Evolutionary conservation across 1,284 basidiomycete species (phyloP).

Genomic region (Taiwanofungus camphoratus): DNA sequence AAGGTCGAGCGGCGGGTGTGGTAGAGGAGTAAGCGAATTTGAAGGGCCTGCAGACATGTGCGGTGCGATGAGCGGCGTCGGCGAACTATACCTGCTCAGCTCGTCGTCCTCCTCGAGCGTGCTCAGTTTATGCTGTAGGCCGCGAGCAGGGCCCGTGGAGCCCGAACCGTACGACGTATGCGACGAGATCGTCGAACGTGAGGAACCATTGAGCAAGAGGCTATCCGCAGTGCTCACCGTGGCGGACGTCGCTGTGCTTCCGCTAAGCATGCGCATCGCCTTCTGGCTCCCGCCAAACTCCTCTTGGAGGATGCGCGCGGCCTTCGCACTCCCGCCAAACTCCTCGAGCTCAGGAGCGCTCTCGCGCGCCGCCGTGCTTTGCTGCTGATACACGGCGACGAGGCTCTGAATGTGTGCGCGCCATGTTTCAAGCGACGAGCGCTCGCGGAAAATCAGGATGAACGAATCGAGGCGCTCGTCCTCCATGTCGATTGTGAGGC

Average conservation of each 20-base stretch:
- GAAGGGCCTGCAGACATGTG: constrained; percentile 71
- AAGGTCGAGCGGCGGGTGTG: constrained; percentile 86
- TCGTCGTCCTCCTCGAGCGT: constrained; percentile 71
- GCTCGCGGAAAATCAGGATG: constrained; percentile 90
- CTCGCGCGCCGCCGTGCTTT: constrained; percentile 31
- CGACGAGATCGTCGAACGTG: constrained; percentile 62
- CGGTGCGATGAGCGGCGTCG: constrained; percentile 61
- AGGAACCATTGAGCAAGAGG: constrained; percentile 55
- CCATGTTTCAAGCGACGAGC: constrained; percentile 87
- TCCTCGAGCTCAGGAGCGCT: constrained; percentile 56
- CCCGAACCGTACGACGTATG: constrained; percentile 60
- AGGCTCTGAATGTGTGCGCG: constrained; percentile 71
- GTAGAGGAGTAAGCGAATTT: constrained; percentile 72
- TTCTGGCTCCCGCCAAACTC: constrained; percentile 74
- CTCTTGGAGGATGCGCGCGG: constrained; percentile 63
- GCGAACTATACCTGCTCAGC: constrained; percentile 46
- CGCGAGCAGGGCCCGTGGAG: constrained; percentile 11
- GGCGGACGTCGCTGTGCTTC: constrained; percentile 57
- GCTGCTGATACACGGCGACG: constrained; percentile 59
- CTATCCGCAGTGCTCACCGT: constrained; percentile 67
- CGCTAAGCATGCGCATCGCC: constrained; percentile 72
- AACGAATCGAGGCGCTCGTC: constrained; percentile 91
- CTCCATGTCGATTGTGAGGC: constrained; percentile 92
- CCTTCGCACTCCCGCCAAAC: constrained; percentile 68
- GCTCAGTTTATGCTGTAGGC: constrained; percentile 44